phyloP scores from a whole-genome alignment of 2,329 filamentous ascomycete genomes.

The Pestalotiopsis sp. region DNA sequence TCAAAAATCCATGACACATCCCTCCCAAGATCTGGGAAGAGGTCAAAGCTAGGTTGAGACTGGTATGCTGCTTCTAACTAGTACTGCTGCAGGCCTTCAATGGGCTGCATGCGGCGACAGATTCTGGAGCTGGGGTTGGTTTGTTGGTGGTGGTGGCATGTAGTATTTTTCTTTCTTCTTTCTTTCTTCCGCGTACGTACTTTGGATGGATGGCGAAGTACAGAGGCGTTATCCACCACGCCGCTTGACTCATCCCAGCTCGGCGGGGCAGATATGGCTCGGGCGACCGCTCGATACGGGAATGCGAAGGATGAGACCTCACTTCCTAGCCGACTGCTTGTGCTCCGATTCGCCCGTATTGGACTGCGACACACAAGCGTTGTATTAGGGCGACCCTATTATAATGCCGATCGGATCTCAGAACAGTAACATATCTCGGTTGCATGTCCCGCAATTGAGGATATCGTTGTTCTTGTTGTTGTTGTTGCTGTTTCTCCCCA shows the following conservation, averaged over 20 bases:
- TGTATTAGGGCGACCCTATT: not conserved
- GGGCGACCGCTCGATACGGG: not conserved
- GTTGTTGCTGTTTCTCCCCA: not conserved
- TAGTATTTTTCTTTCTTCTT: not conserved
- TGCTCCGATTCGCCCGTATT: not conserved
- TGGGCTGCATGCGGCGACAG: constrained; percentile 4
- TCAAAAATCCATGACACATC: not conserved
- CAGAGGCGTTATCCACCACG: not conserved
- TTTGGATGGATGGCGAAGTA: too few relatives aligned
- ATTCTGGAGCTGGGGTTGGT: not conserved
- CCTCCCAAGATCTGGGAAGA: constrained; percentile 4
- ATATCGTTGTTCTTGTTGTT: not conserved
- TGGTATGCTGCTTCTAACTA: not conserved
- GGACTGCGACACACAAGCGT: not conserved
- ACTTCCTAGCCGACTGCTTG: not conserved
- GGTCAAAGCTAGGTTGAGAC: not conserved
- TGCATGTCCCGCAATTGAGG: not conserved
- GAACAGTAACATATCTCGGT: not conserved
- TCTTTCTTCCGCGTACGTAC: not conserved
- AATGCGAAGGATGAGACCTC: not conserved
- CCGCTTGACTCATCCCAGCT: constrained; percentile 8
- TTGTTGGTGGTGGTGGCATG: not conserved
- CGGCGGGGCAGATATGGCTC: not conserved
- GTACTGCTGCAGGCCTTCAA: not conserved
- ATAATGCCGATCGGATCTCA: not conserved